Conservation (phyloP, 805 yeast genomes). For the Nakazawaea sp. region DNA sequence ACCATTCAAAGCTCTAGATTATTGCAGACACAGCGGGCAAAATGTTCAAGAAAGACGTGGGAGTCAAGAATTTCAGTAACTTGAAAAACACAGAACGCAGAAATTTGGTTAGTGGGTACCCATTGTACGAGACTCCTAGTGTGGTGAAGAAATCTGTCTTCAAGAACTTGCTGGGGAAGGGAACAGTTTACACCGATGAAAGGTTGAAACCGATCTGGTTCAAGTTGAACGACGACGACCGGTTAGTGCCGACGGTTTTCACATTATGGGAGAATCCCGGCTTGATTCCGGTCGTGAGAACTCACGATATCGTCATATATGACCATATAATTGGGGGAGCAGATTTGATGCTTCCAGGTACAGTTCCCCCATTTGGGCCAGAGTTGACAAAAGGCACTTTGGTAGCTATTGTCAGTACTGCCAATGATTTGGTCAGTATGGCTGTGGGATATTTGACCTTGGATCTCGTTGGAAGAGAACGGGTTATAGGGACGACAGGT, state of each 20-base stretch:
- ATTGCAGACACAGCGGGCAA: neutral
- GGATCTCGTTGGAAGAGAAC: slow-evolving; percentile 35
- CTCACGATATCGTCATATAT: slow-evolving; percentile 64
- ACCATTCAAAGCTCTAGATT: too few relatives aligned
- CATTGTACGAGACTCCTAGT: slow-evolving; percentile 41
- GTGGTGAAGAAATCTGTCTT: slow-evolving; percentile 60
- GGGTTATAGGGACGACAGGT: slow-evolving; percentile 63
- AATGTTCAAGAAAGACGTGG: slow-evolving; percentile 52
- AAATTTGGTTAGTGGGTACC: slow-evolving; percentile 33
- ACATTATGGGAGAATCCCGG: slow-evolving; percentile 66
- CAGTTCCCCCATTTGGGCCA: slow-evolving; percentile 50
- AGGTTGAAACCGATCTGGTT: slow-evolving; percentile 71
- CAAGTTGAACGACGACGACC: slow-evolving; percentile 42
- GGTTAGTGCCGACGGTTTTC: slow-evolving; percentile 61
- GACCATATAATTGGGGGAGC: slow-evolving; percentile 74
- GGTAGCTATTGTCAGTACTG: slow-evolving; percentile 65
- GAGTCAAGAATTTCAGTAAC: slow-evolving; percentile 68
- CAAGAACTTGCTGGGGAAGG: slow-evolving; percentile 44
- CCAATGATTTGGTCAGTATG: slow-evolving; percentile 52
- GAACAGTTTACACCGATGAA: slow-evolving; percentile 59
- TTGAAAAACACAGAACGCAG: slow-evolving; percentile 79
- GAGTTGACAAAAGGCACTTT: slow-evolving; percentile 42
- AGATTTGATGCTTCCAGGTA: slow-evolving; percentile 71
- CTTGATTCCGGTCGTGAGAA: slow-evolving; percentile 58
- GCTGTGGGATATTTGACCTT: slow-evolving; percentile 65